phyloP scores from a whole-genome alignment of 2,329 filamentous ascomycete species.

The Aspergillus intermedius region DNA sequence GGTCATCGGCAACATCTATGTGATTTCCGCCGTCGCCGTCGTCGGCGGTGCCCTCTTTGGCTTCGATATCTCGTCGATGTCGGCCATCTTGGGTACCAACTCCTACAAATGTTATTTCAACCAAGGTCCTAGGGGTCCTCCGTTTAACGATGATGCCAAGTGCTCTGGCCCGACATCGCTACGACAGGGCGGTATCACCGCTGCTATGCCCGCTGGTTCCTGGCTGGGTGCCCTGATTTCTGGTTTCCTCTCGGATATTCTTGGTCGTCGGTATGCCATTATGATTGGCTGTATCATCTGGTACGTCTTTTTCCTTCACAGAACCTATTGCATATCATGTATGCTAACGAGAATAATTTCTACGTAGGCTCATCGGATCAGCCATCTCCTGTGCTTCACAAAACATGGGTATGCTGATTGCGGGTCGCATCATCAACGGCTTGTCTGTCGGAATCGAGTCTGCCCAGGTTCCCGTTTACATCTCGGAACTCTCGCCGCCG shows the following conservation, averaged over 20 bases:
- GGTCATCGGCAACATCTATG: conserved; percentile 51
- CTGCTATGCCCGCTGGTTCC: conserved; percentile 67
- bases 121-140: conserved; percentile 50
- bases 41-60: conserved; percentile 28
- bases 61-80: conserved; percentile 33
- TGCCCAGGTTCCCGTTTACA: conserved; percentile 64
- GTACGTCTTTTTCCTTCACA: conserved; percentile 43
- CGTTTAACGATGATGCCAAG: conserved; percentile 40
- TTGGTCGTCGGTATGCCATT: conserved; percentile 48
- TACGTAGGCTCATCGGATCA: conserved; percentile 42
- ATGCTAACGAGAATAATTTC: conserved; percentile 22
- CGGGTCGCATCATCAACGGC: conserved; percentile 63
- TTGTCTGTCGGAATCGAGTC: conserved; percentile 67
- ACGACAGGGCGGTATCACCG: conserved; percentile 62
- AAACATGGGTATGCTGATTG: conserved; percentile 62
- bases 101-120: conserved; percentile 65
- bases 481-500: conserved; percentile 58
- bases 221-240: conserved; percentile 55
- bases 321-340: conserved; percentile 48
- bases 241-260: conserved; percentile 48
- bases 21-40: conserved; percentile 50
- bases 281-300: conserved; percentile 46
- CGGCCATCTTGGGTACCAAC: conserved; percentile 22
- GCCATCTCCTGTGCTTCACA: conserved; percentile 56
- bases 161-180: conserved; percentile 44